A percentile compares a stretch with the other conserved stretches of the same genome.
Conservation (phyloP, 2,329 filamentous ascomycete species). For the Fusarium citri region DNA sequence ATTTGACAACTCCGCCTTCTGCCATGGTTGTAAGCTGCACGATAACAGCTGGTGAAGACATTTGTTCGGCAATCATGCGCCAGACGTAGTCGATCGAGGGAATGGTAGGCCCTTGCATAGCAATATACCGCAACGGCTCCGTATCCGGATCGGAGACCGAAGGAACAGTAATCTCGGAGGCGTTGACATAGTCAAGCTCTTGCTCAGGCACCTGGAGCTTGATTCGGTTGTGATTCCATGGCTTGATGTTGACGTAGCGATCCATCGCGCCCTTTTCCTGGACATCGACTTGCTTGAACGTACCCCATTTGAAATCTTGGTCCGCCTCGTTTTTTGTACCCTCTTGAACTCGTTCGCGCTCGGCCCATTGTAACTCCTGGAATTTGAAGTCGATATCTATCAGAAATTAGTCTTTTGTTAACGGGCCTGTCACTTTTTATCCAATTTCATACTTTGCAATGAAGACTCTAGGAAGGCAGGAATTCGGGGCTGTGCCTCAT, state of each 20-base stretch:
- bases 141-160: conserved; percentile 54
- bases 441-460: conserved; percentile 50
- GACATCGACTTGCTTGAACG: conserved; percentile 51
- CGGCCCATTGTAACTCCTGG: conserved; percentile 64
- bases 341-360: conserved; percentile 60
- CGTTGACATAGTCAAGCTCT: conserved; percentile 83
- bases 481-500: conserved; percentile 42
- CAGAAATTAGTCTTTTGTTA: conserved; percentile 15
- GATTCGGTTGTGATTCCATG: conserved; percentile 88
- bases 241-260: conserved; percentile 89
- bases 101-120: conserved; percentile 89
- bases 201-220: conserved; percentile 81
- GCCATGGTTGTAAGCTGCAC: conserved; percentile 94
- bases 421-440: background rate
- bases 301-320: conserved; percentile 51
- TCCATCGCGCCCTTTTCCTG: conserved; percentile 65
- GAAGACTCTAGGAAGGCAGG: conserved; percentile 56
- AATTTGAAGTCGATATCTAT: conserved; percentile 64
- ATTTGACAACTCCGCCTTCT: conserved; percentile 83
- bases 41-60: conserved; percentile 78
- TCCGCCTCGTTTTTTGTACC: conserved; percentile 52
- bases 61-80: conserved; percentile 93
- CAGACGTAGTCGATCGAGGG: conserved; percentile 85
- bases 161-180: conserved; percentile 74
- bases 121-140: conserved; percentile 77